Conservation (phyloP, 805 yeast species). For the Suhomyces canberraensis region DNA sequence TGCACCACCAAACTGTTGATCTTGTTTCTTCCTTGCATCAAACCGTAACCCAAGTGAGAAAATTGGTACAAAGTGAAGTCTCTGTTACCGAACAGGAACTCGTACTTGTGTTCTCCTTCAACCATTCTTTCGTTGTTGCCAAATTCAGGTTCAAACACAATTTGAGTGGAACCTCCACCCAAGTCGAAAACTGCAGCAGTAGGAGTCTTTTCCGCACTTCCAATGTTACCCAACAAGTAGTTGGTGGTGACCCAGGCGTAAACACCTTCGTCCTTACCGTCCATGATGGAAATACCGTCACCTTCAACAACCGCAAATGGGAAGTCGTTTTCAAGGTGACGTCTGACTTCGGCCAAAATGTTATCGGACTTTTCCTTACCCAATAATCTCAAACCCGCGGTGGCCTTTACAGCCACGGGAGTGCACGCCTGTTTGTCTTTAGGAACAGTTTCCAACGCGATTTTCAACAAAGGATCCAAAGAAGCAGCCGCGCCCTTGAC, state of each 20-base stretch:
- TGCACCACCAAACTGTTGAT: conserved; percentile 66
- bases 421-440: conserved; percentile 70
- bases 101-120: conserved; percentile 87
- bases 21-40: conserved; percentile 89
- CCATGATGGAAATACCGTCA: conserved; percentile 90
- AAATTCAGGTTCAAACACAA: conserved; percentile 93
- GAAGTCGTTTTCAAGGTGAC: conserved; percentile 70
- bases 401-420: conserved; percentile 95
- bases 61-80: conserved; percentile 83
- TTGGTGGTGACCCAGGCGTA: conserved; percentile 98
- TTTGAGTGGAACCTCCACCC: conserved; percentile 98
- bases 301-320: conserved; percentile 91
- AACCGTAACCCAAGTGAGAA: conserved; percentile 93
- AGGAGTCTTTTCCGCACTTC: conserved; percentile 66
- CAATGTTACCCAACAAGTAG: conserved; percentile 90
- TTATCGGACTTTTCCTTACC: conserved; percentile 71
- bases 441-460: conserved; percentile 79
- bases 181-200: conserved; percentile 97
- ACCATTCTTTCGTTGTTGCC: conserved; percentile 56
- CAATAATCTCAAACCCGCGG: conserved; percentile 89
- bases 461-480: conserved; percentile 72
- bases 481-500: conserved; percentile 85
- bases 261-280: conserved; percentile 96
- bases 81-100: conserved; percentile 75
- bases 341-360: conserved; percentile 73